Evolutionary conservation across 192 early-diverging fungal species (phyloP), one percentile per base, ranked within the genome.

Genomic region (Entophlyctis luteolus): DNA sequence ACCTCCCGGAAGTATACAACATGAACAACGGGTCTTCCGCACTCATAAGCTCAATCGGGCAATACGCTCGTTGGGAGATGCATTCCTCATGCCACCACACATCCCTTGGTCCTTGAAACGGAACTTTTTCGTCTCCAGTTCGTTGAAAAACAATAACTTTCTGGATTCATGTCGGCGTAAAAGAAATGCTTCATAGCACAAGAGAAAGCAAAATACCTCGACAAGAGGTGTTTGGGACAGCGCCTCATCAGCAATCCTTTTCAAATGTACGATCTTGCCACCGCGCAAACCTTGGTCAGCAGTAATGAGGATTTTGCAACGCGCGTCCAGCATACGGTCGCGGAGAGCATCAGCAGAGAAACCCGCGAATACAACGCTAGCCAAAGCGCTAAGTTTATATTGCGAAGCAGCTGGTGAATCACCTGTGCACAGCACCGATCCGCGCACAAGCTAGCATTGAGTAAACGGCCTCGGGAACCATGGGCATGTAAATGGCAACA

Each of bases 401-500:
- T 66, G 52, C 14, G 12, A n/a, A 35, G 58, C 62, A n/a, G 29
- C 34, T 32, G 25, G 12, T 53, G 4, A 57, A 25, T 29, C 34
- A 76, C 74, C 66, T 88, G 83, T 98, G 95, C 20, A 96, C 80
- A 5, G 90, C 85, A 48, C 95, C 94, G 42, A 98, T 87, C 35
- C 94, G 82, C 4, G 94, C 93, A 73, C 95, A 98, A 33, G 95
- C 95, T 33, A 98, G 83, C 88, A 98, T 92, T 16, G 95, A 86
- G 42, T 91, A 82, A 0, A 87, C 87, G 25, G 95, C 94, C 79
- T 95, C 94, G 56, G 95, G 95, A 14, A 73, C 72, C 92, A 95
- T 95, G 48, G 94, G 95, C 91, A 98, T 92, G 77, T 98, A 98
- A 73, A 98, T 95, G 42, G 90, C 90, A 32, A 98, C 93, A 6